Conservation (phyloP, 2,329 filamentous ascomycete species). For the Fonsecaea erecta region DNA sequence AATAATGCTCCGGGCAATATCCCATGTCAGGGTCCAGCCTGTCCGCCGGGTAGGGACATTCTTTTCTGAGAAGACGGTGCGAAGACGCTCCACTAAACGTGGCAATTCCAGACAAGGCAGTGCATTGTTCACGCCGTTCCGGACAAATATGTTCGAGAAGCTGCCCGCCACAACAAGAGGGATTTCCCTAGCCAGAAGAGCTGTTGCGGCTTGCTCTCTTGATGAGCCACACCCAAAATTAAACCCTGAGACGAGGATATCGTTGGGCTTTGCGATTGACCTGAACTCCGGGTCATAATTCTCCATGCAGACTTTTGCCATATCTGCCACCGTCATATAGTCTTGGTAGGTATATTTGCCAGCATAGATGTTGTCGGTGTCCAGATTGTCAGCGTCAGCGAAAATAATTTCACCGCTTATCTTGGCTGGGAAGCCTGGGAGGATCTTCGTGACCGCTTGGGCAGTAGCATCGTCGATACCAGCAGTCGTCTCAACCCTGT, state of each 20-base stretch:
- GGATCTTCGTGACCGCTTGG: constrained; percentile 65
- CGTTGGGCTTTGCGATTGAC: constrained; percentile 65
- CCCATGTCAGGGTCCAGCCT: constrained; percentile 83
- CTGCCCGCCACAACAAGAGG: constrained; percentile 78
- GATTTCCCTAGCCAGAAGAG: constrained; percentile 79
- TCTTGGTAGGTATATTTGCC: constrained; percentile 80
- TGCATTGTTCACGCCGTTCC: constrained; percentile 56
- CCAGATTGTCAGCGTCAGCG: constrained; percentile 82
- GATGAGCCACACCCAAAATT: constrained; percentile 86
- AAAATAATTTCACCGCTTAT: constrained; percentile 87
- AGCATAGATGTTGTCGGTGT: constrained; percentile 91
- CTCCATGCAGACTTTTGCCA: constrained; percentile 86
- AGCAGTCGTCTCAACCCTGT: constrained; percentile 35
- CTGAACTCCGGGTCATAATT: constrained; percentile 83
- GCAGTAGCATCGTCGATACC: constrained; percentile 11
- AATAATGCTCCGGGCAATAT: constrained; percentile 73
- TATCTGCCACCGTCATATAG: constrained; percentile 45
- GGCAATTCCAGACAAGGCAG: constrained; percentile 46
- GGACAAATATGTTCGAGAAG: constrained; percentile 80
- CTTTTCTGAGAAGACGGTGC: constrained; percentile 50
- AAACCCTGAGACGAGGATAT: constrained; percentile 83
- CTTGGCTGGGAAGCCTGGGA: constrained; percentile 83
- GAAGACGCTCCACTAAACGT: constrained; percentile 41
- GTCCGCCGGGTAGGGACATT: too few species aligned
- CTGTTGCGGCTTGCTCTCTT: constrained; percentile 85